These are phyloP conservation scores for Cryphonectria naterciae DNA, from an alignment of 2,329 filamentous ascomycete genomes.

Conservation along the genomic window DNA sequence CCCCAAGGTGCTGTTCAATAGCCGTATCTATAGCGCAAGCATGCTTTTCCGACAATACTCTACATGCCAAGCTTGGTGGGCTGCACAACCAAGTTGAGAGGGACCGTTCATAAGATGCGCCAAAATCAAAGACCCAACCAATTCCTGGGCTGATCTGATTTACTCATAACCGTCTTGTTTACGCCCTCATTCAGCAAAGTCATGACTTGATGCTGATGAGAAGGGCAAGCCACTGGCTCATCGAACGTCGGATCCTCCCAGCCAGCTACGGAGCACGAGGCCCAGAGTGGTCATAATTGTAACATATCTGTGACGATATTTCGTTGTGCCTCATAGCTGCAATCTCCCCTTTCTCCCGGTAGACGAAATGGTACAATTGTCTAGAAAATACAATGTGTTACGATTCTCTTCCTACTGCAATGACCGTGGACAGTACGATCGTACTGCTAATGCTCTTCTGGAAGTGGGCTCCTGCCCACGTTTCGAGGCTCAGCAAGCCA, in stretches of 20 bases:
- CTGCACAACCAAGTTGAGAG: not conserved
- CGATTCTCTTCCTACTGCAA: not conserved
- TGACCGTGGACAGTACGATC: not conserved
- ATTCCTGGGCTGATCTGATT: not conserved
- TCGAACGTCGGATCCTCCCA: not conserved
- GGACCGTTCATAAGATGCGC: not conserved
- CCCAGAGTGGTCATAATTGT: not conserved
- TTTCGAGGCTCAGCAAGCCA: not conserved
- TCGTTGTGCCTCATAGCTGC: slow-evolving; percentile 8
- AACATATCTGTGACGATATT: not conserved
- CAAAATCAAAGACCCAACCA: not conserved
- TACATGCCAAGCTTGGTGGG: not conserved
- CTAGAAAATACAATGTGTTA: not conserved
- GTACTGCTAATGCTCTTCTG: not conserved
- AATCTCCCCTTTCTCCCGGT: not conserved
- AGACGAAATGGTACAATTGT: too few species aligned
- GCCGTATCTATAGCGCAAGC: not conserved
- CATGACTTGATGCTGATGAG: not conserved
- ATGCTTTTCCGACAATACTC: not conserved
- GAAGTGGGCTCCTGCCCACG: not conserved
- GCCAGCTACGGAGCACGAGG: not conserved
- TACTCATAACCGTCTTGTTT: not conserved
- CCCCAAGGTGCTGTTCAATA: not conserved
- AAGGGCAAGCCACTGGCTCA: not conserved
- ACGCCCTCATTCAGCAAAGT: not conserved